Evolutionary conservation across 345 rosid genomes (phyloP), one percentile per base, ranked within the genome.

Genomic region (Linum usitatissimum): DNA sequence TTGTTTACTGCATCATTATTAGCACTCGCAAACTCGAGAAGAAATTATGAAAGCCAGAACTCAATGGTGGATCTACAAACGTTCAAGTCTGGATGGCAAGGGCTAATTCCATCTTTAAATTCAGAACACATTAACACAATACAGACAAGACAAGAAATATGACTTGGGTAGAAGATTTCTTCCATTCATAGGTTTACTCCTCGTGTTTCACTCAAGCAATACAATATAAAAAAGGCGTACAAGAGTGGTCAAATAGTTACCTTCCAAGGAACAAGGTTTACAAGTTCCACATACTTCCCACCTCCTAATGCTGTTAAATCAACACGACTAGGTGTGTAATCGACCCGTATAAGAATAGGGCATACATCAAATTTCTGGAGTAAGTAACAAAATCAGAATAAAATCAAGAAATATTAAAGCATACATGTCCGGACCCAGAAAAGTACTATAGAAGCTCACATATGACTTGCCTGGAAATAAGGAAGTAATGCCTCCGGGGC

Each of bases 211-310:
- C 2, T 31, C 17, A 39, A 19, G 51, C 53, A 54, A 61, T 21
- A 56, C 53, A 48, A 36, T 39, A 31, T 5, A 36, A 15, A n/a
- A 28, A 20, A 55, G 1, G 6, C 12, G 0, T 19, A 18, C 8
- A 55, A 18, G 28, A 49, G 34, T 18, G 65, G 39, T 36, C 38
- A 59, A 63, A 18, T 59, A 48, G 64, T 72, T 74, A 90, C 99
- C 99, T 90, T 93, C 97, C 94, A 90, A 57, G 92, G 95, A 64
- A 90, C 88, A 70, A 93, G 81, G 77, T 93, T 93, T 62, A 84
- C 86, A 62, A 93, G 97, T 78, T 93, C 97, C 73, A 83, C 90
- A 70, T 79, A 87, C 71, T 87, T 90, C 59, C 99, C 99, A 69
- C 86, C 83, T 23, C 83, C 78, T 66, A 93, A 66, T 65, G 99